Base-by-base conservation (phyloP, 148 eudicot species). In the Gaultheria prostrata region DNA sequence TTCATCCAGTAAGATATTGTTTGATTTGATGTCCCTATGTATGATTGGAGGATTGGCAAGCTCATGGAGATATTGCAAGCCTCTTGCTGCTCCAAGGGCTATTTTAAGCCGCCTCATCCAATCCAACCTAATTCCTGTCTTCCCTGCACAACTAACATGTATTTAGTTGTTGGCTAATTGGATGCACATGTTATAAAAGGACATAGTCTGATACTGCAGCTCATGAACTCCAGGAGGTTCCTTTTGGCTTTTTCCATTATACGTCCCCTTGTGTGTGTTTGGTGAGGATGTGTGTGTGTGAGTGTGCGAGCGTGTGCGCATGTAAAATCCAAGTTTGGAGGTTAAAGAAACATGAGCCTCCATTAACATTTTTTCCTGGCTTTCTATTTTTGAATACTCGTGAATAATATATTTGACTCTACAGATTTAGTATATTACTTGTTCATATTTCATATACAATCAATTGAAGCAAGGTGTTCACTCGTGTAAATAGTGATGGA, bases 21-120 rank as follows among this genome's bases (percentile, higher is more conserved):
- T 81, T 76, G 87, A 59, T 82, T 82, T 82, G 77, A 82, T 81
- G 56, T 85, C 81, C 28, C 84, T 84, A 30, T 84, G 84, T 81
- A 85, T 85, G 51, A 85, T 85, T 8, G 84, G 84, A 56, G 87
- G 87, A 75, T 85, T 20, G 0, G 84, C 87, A 81, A 85, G 87
- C 63, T 76, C 87, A 67, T 85, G 87, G 28, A 85, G 77, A 85
- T 85, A 85, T 50, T 81, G 84, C 81, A 82, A 53, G 30, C 87
- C 87, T 69, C 48, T 81, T 33, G 87, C 87, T 63, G 77, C 76
- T 76, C 84, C 87, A 61, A 85, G 69, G 77, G 84, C 81, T 51
- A 81, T 65, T 50, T 26, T 46, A 32, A 81, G 84, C 80, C 87
- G 73, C 73, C 84, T 77, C 72, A 51, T 82, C 87, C 87, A 85